Percentiles rank a stretch among this genome's conserved stretches.
phyloP scores from a whole-genome alignment of 495 filamentous ascomycete genomes.

The Penicillium argentinense region DNA sequence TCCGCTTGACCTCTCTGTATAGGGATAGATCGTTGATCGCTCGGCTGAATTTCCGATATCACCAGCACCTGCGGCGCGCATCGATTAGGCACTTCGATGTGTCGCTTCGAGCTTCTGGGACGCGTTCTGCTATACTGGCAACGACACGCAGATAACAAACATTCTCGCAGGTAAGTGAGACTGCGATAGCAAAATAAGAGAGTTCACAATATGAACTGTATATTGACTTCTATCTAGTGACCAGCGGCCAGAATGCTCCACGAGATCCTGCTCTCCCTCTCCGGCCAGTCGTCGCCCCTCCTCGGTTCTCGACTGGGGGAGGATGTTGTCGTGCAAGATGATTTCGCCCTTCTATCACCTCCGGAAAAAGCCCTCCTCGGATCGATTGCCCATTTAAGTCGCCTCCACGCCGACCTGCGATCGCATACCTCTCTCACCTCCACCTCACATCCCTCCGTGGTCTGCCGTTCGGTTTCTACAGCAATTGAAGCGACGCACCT shows the following conservation, averaged over 20 bases:
- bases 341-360: conserved; percentile 62
- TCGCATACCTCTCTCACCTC: conserved; percentile 62
- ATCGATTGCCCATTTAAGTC: conserved; percentile 71
- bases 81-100: conserved; percentile 36
- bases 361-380: conserved; percentile 79
- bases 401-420: conserved; percentile 70
- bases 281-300: conserved; percentile 86
- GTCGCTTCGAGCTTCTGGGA: conserved; percentile 52
- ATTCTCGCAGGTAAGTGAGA: conserved; percentile 22
- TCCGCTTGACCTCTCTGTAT: neutral
- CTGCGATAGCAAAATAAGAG: conserved; percentile 2
- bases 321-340: conserved; percentile 38
- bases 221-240: conserved; percentile 30
- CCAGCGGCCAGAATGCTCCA: conserved; percentile 73
- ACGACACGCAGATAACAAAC: conserved; percentile 25
- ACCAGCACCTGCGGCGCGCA: neutral
- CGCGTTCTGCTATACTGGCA: conserved; percentile 47
- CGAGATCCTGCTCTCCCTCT: conserved; percentile 93
- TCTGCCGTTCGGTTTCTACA: conserved; percentile 86
- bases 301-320: conserved; percentile 51
- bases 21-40: neutral
- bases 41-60: neutral
- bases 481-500: conserved; percentile 74
- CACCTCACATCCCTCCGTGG: conserved; percentile 67
- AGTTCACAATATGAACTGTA: no score